Conservation (phyloP, 768 basidiomycete genomes). For the Lentinula boryana region DNA sequence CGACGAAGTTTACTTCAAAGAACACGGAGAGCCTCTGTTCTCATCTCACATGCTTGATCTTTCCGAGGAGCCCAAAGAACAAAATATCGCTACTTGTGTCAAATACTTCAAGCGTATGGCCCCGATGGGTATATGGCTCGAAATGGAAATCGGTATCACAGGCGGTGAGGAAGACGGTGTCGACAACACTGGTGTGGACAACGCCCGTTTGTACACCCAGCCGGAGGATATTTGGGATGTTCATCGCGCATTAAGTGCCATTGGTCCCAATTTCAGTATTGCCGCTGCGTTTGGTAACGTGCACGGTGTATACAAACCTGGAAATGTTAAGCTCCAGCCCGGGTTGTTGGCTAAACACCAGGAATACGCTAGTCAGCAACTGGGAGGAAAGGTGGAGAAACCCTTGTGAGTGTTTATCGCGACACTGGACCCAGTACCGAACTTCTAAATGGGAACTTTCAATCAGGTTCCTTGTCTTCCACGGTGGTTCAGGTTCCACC, state of each 20-base stretch:
- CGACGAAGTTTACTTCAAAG: conserved; percentile 88
- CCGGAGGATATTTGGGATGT: conserved; percentile 95
- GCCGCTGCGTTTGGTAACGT: conserved; percentile 99
- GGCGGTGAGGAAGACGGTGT: conserved; percentile 99
- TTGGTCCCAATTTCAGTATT: conserved; percentile 93
- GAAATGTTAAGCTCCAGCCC: conserved; percentile 92
- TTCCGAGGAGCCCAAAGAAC: conserved; percentile 85
- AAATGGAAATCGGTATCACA: conserved; percentile 99
- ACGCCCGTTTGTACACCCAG: conserved; percentile 92
- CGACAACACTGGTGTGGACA: conserved; percentile 95
- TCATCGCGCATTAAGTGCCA: conserved; percentile 71
- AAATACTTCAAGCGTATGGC: conserved; percentile 97
- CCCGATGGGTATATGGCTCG: conserved; percentile 88
- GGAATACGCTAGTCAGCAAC: conserved; percentile 59
- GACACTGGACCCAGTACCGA: background rate
- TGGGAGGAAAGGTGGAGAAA: conserved; percentile 56
- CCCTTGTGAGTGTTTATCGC: conserved; percentile 63
- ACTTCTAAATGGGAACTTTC: background rate
- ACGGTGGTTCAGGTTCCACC: conserved; percentile 97
- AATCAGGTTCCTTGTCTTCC: conserved; percentile 93
- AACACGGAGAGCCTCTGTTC: conserved; percentile 83
- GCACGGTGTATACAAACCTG: conserved; percentile 98
- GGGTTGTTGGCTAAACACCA: conserved; percentile 93
- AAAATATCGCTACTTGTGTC: conserved; percentile 91
- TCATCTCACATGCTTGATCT: conserved; percentile 99